A percentile compares a stretch with the other conserved stretches of the same genome.
phyloP scores from a whole-genome alignment of 2,329 filamentous ascomycete genomes.

The Colletotrichum ledebouriae region DNA sequence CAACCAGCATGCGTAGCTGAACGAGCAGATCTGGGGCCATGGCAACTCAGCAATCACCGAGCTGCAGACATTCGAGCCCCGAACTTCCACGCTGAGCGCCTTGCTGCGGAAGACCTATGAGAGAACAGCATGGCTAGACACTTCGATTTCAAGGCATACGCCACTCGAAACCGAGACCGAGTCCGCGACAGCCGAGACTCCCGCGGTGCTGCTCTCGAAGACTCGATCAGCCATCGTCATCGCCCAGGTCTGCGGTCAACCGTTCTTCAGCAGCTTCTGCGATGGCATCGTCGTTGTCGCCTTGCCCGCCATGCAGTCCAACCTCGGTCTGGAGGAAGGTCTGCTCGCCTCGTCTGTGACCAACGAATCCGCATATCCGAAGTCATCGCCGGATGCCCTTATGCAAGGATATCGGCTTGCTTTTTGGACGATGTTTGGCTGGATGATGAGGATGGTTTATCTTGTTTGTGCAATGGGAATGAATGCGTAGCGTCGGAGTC shows the following conservation, averaged over 20 bases:
- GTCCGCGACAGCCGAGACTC: neutral
- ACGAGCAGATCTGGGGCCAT: too few species aligned
- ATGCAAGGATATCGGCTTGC: too few species aligned
- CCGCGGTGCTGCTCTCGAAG: slow-evolving; percentile 6
- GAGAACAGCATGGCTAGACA: neutral
- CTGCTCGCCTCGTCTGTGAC: too few species aligned
- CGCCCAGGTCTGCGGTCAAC: slow-evolving; percentile 19
- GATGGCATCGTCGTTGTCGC: slow-evolving; percentile 27
- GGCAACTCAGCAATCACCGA: neutral
- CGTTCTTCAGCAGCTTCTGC: slow-evolving; percentile 23
- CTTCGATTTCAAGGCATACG: neutral
- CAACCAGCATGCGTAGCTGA: too few species aligned
- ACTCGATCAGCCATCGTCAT: slow-evolving; percentile 6
- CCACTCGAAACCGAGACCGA: neutral
- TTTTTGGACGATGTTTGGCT: too few species aligned
- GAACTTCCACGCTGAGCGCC: neutral
- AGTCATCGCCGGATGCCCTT: too few species aligned
- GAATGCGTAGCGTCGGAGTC: too few species aligned
- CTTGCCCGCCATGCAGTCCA: slow-evolving; percentile 14
- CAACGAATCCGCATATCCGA: too few species aligned
- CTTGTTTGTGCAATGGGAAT: too few species aligned
- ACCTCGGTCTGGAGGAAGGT: neutral
- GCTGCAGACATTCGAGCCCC: neutral
- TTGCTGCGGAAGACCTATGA: neutral
- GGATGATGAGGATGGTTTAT: too few species aligned